Base-by-base conservation (phyloP, 805 yeast species). In the Kluyveromyces wickerhamii region DNA sequence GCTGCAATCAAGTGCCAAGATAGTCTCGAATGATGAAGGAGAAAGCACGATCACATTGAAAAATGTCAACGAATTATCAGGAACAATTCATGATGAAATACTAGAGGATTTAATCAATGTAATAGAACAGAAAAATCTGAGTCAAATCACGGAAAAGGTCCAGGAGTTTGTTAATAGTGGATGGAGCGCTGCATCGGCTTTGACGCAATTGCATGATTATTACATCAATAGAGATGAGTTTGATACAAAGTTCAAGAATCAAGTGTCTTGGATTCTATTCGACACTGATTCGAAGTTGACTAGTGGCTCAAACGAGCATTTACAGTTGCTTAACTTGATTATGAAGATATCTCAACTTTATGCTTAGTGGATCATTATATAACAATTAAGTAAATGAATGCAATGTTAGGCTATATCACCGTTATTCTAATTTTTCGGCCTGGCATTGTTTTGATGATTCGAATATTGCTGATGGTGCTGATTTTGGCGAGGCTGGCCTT, bases 271-370 rank as follows among this genome's bases (percentile, higher is more conserved):
- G 50, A 59, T 75, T 5, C 57, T 92, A 17, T 85, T 87, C 47
- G 80, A 77, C 27, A 69, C 85, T 0, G 97, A 89, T 55, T 71
- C 74, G 32, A 71, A 77, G 35, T 64, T 89, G 36, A 71, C 77
- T 35, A 85, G 77, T 51, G 98, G 98, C 11, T 74, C 95, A 4
- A 94, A 87, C 49, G 98, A 89, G 54, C 85, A 82, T 39, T 62
- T 89, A 19, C 95, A 84, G 48, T 50, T 92, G 15, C 66, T 89
- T 44, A 81, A 83, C 47, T 65, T 86, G 44, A 48, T 74, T 20
- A 49, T 71, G 8, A 66, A 73, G 42, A 60, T 79, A n/a, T 66
- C 80, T 4, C 58, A 62, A 37, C 44, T 59, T 21, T 45, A 64
- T 30, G n/a, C 16, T 9, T 30, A 30, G 33, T 21, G 11, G 19